Base-by-base conservation (phyloP, 345 rosid genomes). In the Bruguiera gymnorhiza region DNA sequence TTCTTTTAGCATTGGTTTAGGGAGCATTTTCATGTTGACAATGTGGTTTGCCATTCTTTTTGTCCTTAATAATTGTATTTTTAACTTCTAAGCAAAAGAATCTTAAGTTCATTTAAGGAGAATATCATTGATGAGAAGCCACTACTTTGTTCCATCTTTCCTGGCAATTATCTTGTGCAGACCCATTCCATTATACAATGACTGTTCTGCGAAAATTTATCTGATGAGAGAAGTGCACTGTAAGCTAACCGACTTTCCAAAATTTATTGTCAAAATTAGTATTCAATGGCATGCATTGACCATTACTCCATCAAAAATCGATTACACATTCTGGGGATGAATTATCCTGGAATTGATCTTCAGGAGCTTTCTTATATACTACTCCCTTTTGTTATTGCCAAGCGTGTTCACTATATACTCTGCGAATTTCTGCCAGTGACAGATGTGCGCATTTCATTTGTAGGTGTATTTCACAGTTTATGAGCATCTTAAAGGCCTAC, bases 381-480 rank as follows among this genome's bases (percentile, higher is more conserved):
- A 5, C 55, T 62, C 32, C 19, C 24, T 62, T 73, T 39, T 26
- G 26, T 46, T 58, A 39, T n/a, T 6, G 20, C n/a, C 34, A 48
- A 69, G 50, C 64, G 58, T 7, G 57, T 32, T 18, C 60, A 50
- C 62, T 60, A 5, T 78, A 31, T 60, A 18, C 61, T 71, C 23
- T 75, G 60, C 6, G 16, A 30, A 67, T 63, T 78, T 61, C 58
- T 62, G 19, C 11, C 43, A 73, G 59, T 78, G 65, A 75, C 77
- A 6, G 61, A 61, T 67, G 39, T 76, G 74, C 68, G 70, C 60
- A 68, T 79, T 75, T 76, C 61, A 58, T 59, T 62, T 72, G 75
- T 81, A 95, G 99, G 97, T 95, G 34, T 95, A 88, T 86, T 95
- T 95, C 80, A 59, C 99, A 63, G 85, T 88, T 54, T 92, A 95